phyloP scores from a whole-genome alignment of 306 rosid species.

The Ammopiptanthus mongolicus region DNA sequence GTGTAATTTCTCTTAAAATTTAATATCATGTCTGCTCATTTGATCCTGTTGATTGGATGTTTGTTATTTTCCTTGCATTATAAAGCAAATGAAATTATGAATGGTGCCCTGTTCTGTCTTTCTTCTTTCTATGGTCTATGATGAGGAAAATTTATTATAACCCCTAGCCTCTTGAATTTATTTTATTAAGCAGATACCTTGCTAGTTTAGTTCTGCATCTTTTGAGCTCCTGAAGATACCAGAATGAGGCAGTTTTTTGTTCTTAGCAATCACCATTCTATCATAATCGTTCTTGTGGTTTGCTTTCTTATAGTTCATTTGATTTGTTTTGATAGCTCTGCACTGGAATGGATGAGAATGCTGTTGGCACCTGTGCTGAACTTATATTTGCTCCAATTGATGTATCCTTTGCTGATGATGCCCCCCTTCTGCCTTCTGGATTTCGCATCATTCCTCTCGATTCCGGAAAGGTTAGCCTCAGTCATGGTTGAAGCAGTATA shows the following conservation, averaged over 20 bases:
- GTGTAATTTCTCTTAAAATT: not conserved
- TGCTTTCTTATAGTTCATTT: slow-evolving; percentile 14
- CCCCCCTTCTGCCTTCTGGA: slow-evolving; percentile 96
- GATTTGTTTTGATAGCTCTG: slow-evolving; percentile 61
- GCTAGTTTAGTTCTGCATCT: not conserved
- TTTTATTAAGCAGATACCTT: not conserved
- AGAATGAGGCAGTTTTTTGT: not conserved
- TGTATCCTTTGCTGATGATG: slow-evolving; percentile 98
- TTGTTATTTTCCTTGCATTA: not conserved
- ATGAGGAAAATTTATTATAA: not conserved
- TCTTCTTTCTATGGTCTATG: not conserved
- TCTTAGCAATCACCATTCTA: not conserved
- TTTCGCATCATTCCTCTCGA: slow-evolving; percentile 97
- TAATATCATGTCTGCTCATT: not conserved
- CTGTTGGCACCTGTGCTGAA: slow-evolving; percentile 94
- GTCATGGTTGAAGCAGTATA: not conserved
- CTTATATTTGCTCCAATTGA: slow-evolving; percentile 97
- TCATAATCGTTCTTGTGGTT: not conserved
- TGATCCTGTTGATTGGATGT: not conserved
- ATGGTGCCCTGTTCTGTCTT: not conserved
- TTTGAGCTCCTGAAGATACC: not conserved
- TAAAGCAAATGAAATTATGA: not conserved
- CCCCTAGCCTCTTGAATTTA: not conserved
- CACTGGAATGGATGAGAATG: slow-evolving; percentile 99
- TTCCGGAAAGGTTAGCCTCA: slow-evolving; percentile 77